These are phyloP conservation scores for Skeletonema menzelii DNA, from an alignment of 108 stramenopile genomes.

Conservation along the genomic window DNA sequence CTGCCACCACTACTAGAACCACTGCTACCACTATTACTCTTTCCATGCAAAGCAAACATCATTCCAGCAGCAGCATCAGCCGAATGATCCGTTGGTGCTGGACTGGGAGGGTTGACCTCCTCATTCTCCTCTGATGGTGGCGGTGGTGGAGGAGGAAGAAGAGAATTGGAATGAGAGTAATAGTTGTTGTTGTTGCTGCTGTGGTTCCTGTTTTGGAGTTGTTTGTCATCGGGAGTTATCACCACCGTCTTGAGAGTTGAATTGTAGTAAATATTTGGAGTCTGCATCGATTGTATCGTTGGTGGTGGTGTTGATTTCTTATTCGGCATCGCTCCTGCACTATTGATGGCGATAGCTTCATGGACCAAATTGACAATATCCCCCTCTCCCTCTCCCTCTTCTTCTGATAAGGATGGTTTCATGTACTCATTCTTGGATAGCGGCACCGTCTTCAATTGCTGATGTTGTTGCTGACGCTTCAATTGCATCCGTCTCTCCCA, in stretches of 20 bases:
- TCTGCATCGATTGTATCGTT: too few relatives aligned
- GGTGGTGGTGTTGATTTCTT: conserved; percentile 18
- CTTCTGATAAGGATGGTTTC: too few relatives aligned
- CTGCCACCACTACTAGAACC: too few relatives aligned
- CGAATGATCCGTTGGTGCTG: conserved; percentile 27
- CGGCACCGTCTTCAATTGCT: neutral
- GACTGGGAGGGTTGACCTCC: neutral
- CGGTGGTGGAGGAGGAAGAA: neutral
- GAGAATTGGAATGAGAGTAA: conserved; percentile 6
- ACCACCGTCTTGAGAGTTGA: neutral
- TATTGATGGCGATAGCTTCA: conserved; percentile 6
- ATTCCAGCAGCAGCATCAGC: conserved; percentile 32
- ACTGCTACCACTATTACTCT: neutral
- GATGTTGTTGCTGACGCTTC: neutral
- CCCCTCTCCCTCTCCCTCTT: neutral
- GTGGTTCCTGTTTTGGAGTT: too few relatives aligned
- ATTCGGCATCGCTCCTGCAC: neutral
- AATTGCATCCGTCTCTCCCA: neutral
- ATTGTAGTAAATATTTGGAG: neutral
- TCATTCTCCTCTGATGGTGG: neutral
- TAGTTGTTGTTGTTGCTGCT: too few relatives aligned
- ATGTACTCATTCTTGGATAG: neutral
- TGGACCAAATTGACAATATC: conserved; percentile 10
- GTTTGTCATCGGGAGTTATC: neutral
- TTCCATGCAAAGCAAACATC: neutral